Conservation (phyloP, 192 early-diverging fungal species). For the Backusella tuberculispora region DNA sequence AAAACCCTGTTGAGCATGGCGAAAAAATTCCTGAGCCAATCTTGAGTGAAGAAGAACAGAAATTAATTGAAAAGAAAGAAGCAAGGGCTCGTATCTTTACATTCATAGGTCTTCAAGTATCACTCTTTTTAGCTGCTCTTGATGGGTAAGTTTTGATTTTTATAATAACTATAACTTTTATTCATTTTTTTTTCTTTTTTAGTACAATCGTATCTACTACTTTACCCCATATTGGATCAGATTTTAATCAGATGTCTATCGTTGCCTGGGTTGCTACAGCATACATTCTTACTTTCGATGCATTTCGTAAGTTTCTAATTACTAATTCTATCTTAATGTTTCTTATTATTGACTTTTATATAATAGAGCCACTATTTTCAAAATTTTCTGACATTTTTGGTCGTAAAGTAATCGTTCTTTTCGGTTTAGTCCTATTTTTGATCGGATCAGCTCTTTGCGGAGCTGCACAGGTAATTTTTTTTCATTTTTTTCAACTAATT, state of each 20-base stretch:
- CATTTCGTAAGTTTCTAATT: constrained; percentile 32
- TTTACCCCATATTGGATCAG: constrained; percentile 69
- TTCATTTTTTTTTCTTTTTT: background rate
- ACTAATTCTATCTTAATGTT: background rate
- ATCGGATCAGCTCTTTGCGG: constrained; percentile 87
- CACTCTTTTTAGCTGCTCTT: constrained; percentile 43
- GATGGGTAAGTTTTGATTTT: constrained; percentile 43
- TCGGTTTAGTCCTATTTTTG: constrained; percentile 78
- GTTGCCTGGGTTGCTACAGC: constrained; percentile 83
- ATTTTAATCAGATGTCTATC: constrained; percentile 66
- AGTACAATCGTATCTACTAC: constrained; percentile 86
- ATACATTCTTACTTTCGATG: constrained; percentile 60
- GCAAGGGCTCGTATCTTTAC: constrained; percentile 20
- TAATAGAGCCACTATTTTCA: constrained; percentile 61
- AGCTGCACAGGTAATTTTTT: constrained; percentile 54
- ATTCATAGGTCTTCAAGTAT: constrained; percentile 37
- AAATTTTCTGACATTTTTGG: constrained; percentile 90
- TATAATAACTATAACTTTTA: background rate
- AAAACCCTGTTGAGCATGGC: background rate
- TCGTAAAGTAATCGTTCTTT: constrained; percentile 71
- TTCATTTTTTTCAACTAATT: background rate
- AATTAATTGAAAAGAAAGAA: background rate
- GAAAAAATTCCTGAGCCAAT: background rate
- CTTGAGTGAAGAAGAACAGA: background rate
- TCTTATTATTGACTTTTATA: constrained; percentile 12